phyloP scores from a whole-genome alignment of 345 rosid genomes.

The Raphanus sativus region DNA sequence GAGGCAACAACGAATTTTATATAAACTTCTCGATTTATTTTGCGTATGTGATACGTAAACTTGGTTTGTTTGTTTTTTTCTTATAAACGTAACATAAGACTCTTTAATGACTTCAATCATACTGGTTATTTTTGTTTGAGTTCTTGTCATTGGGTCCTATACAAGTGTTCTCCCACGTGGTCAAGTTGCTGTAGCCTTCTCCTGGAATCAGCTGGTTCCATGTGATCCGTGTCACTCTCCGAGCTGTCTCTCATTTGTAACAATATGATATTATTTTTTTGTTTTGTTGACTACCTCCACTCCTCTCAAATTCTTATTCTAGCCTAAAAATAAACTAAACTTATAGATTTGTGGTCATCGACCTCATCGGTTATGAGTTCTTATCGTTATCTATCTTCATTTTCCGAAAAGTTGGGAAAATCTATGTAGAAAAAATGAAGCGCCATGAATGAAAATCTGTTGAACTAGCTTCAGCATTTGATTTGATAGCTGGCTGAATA shows the following conservation, averaged over 20 bases:
- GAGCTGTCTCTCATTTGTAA: constrained; percentile 17
- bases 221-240: constrained; percentile 40
- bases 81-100: not conserved
- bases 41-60: constrained; percentile 26
- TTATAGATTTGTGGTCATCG: not conserved
- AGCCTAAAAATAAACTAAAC: not conserved
- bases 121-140: not conserved
- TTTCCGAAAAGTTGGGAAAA: not conserved
- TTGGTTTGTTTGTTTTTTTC: constrained; percentile 1
- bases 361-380: not conserved
- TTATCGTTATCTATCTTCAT: not conserved
- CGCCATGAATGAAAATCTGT: not conserved
- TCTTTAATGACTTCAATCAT: not conserved
- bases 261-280: not conserved
- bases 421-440: not conserved
- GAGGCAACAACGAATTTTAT: not conserved
- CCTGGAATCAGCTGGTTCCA: constrained; percentile 39
- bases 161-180: constrained; percentile 29
- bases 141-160: constrained; percentile 5
- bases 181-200: constrained; percentile 36
- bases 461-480: not conserved
- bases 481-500: not conserved
- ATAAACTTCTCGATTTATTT: not conserved
- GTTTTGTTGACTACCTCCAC: constrained; percentile 16
- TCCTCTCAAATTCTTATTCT: not conserved